phyloP scores from a whole-genome alignment of 305 asterid species.

The Fraxinus paxiana region DNA sequence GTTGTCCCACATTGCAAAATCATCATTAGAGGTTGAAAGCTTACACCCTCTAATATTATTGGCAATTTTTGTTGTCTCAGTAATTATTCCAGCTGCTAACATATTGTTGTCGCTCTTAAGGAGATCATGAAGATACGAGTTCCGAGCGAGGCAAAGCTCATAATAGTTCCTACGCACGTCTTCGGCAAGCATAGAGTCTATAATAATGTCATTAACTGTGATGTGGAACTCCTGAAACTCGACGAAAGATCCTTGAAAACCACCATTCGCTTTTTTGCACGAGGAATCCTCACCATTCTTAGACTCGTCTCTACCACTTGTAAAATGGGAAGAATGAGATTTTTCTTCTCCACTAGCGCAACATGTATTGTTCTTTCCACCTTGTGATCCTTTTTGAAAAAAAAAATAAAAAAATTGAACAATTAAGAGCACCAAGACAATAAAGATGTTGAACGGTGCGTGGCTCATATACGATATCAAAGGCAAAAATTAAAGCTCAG shows the following conservation, averaged over 20 bases:
- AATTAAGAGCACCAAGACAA: neutral
- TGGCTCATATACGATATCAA: neutral
- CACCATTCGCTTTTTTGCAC: neutral
- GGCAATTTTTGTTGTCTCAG: conserved; percentile 11
- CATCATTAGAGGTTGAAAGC: conserved; percentile 5
- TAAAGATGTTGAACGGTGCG: neutral
- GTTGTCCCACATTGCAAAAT: conserved; percentile 23
- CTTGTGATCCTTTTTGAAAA: neutral
- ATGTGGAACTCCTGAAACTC: conserved; percentile 16
- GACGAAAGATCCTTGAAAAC: neutral
- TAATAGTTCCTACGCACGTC: conserved; percentile 1
- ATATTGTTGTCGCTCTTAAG: neutral
- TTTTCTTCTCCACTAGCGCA: neutral
- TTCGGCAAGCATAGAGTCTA: conserved; percentile 2
- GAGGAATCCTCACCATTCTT: neutral
- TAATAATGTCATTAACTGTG: neutral
- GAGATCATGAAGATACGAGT: conserved; percentile 14
- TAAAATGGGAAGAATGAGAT: neutral
- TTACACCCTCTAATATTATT: conserved; percentile 12
- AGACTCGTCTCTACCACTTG: neutral
- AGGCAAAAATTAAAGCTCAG: neutral
- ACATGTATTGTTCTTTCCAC: neutral
- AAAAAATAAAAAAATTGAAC: neutral
- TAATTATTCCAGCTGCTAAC: conserved; percentile 16
- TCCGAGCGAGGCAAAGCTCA: conserved; percentile 17